Evolutionary conservation across 2,329 filamentous ascomycete species (phyloP), one percentile per base, ranked within the genome.

Genomic region (Trichoderma cornu-damae): DNA sequence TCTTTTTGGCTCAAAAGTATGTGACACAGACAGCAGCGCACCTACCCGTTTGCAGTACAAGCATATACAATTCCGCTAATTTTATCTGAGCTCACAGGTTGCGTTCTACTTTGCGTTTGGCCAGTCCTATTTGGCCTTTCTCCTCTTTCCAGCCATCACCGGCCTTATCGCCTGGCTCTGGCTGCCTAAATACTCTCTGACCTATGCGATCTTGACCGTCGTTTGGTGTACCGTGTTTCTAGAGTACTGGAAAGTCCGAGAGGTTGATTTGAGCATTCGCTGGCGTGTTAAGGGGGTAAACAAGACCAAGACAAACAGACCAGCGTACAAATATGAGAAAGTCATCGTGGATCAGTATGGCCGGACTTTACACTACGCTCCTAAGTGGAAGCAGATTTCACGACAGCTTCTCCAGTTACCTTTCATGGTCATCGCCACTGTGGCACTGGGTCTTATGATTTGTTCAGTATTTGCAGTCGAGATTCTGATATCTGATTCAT

Each of bases 101-200:
- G 88, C 86, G 3, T 91, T 88, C 66, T 92, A 92, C 71, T 92
- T 90, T 67, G 87, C 87, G n/a, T 92, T 91, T 64, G 86, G 88
- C 22, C 88, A 91, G 65, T 83, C 81, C 12, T 92, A 92, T 67
- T 86, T 88, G 59, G 74, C 80, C 34, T 90, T 90, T 65, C 75
- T 92, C 16, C 72, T 83, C 3, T 86, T 89, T 53, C 87, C 87
- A 0, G 86, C 88, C 6, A 75, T 76, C 2, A 84, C 88, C 26
- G 89, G 88, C 1, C 70, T 86, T n/a, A 69, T 83, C 1, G 81
- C 85, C 12, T 91, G 87, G 86, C 70, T 84, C 1, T 79, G 88
- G 59, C 73, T 89, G 0, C 84, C 87, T 8, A 79, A 83, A 26
- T 91, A 88, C 72, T 91, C 88, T 0, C 77, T 86, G 12, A 70